Conservation (phyloP, 2,329 filamentous ascomycete genomes). For the Sporothrix luriei region DNA sequence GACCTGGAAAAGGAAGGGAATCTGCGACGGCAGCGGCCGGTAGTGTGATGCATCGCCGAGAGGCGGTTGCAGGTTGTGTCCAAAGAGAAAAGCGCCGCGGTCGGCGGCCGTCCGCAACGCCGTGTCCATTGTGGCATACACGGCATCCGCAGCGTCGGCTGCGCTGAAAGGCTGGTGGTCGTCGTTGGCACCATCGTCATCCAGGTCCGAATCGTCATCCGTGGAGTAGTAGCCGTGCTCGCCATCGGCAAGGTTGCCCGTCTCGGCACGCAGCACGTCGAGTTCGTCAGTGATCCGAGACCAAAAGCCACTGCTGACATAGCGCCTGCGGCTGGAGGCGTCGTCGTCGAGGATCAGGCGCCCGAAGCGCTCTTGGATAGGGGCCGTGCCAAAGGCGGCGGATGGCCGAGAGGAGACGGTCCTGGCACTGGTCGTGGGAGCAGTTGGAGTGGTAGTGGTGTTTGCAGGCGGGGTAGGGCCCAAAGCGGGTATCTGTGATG, state of each 20-base stretch:
- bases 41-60: conserved; percentile 44
- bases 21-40: conserved; percentile 56
- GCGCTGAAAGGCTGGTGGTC: neutral
- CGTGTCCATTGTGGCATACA: conserved; percentile 5
- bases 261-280: conserved; percentile 50
- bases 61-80: conserved; percentile 46
- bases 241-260: conserved; percentile 36
- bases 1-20: conserved; percentile 55
- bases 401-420: neutral
- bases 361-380: conserved; percentile 48
- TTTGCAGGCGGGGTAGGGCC: neutral
- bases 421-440: neutral
- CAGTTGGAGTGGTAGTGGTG: neutral
- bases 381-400: conserved; percentile 37
- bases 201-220: conserved; percentile 42
- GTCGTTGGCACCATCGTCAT: conserved; percentile 38
- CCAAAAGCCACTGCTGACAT: conserved; percentile 59
- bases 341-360: conserved; percentile 52
- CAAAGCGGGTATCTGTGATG: conserved; percentile 38
- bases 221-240: conserved; percentile 46
- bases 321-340: conserved; percentile 47
- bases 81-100: conserved; percentile 56
- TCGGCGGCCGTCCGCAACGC: conserved; percentile 47
- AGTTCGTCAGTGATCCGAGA: conserved; percentile 59
- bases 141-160: neutral